These are phyloP conservation scores for Solanum arcanum DNA, from an alignment of 257 asterid species.

Conservation along the genomic window DNA sequence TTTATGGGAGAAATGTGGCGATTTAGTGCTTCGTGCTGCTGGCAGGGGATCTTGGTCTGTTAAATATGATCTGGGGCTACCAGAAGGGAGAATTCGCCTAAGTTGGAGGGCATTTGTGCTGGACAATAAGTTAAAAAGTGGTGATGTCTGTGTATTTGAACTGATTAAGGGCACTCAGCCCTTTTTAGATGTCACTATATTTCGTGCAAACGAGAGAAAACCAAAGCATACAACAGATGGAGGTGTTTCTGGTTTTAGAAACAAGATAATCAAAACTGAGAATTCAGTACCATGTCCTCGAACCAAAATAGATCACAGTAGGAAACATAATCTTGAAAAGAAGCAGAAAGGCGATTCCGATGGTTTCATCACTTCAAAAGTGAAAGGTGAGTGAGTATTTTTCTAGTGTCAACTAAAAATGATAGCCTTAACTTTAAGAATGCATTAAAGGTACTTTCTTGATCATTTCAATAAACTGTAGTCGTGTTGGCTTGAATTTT, in stretches of 20 bases:
- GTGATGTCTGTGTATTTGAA: conserved; percentile 13
- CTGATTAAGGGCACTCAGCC: neutral
- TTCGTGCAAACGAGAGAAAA: neutral
- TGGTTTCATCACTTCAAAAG: too few species aligned
- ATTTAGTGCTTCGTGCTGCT: neutral
- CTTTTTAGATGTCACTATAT: neutral
- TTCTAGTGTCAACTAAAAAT: too few species aligned
- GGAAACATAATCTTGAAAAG: neutral
- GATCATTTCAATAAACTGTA: too few species aligned
- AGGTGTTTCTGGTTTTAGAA: neutral
- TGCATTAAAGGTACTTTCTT: too few species aligned
- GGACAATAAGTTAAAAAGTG: conserved; percentile 2
- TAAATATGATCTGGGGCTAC: neutral
- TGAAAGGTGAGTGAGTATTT: too few species aligned
- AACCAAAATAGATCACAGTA: neutral
- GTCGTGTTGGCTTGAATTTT: too few species aligned
- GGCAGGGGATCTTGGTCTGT: neutral
- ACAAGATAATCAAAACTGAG: neutral
- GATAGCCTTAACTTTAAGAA: too few species aligned
- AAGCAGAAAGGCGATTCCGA: neutral
- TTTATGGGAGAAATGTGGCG: neutral
- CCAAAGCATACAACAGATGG: neutral
- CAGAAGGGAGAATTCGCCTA: neutral
- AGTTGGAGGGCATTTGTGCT: conserved; percentile 3
- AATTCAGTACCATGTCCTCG: neutral